Evolutionary conservation across 2,329 filamentous ascomycete species (phyloP).

Genomic region (Fusarium sp.): DNA sequence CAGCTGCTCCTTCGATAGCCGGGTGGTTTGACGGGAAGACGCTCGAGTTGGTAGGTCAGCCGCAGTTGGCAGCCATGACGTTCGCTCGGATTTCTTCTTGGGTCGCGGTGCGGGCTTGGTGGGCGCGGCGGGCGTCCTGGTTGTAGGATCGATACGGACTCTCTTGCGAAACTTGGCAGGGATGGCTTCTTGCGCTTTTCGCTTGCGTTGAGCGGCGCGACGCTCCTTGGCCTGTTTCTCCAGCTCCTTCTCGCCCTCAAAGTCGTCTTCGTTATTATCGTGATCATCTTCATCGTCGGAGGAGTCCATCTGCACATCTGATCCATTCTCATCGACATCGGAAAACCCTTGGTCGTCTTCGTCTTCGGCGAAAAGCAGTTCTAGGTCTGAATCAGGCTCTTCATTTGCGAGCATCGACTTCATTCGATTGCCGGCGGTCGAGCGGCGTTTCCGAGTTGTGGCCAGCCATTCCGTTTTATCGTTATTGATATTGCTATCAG

Average conservation of each 20-base stretch:
- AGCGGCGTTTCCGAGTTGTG: slow-evolving; percentile 76
- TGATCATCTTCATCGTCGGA: slow-evolving; percentile 86
- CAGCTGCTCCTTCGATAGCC: slow-evolving; percentile 67
- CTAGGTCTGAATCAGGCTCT: slow-evolving; percentile 73
- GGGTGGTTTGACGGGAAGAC: slow-evolving; percentile 66
- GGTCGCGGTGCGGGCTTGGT: slow-evolving; percentile 57
- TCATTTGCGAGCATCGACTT: slow-evolving; percentile 79
- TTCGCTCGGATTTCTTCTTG: slow-evolving; percentile 68
- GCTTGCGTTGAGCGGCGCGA: slow-evolving; percentile 74
- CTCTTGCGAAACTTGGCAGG: slow-evolving; percentile 77
- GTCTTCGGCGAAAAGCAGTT: slow-evolving; percentile 78
- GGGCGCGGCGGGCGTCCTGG: slow-evolving; percentile 48
- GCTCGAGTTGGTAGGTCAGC: slow-evolving; percentile 66
- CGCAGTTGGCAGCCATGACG: slow-evolving; percentile 65
- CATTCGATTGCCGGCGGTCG: slow-evolving; percentile 86
- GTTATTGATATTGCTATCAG: slow-evolving; percentile 50
- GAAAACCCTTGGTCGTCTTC: slow-evolving; percentile 75
- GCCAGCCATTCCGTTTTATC: slow-evolving; percentile 72
- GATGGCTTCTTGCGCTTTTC: slow-evolving; percentile 80
- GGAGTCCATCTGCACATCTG: slow-evolving; percentile 86
- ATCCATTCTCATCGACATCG: slow-evolving; percentile 71
- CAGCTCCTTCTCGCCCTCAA: slow-evolving; percentile 88
- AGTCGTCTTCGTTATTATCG: slow-evolving; percentile 67
- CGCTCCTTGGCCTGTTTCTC: slow-evolving; percentile 78
- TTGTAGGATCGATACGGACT: slow-evolving; percentile 72